These are phyloP conservation scores for Fusarium domesticum DNA, from an alignment of 2,329 filamentous ascomycete species.

Conservation along the genomic window DNA sequence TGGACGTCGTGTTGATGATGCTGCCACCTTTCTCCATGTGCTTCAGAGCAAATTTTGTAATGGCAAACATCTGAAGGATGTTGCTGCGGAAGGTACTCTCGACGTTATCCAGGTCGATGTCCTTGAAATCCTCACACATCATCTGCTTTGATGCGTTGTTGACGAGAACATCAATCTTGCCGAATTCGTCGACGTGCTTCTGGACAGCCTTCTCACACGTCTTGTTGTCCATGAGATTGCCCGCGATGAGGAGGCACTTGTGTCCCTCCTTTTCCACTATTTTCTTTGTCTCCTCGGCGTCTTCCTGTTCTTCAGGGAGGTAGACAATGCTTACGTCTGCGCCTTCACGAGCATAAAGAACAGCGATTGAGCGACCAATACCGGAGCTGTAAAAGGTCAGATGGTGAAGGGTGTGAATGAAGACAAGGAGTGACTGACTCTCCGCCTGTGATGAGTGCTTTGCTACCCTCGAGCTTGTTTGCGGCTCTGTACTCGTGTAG, in stretches of 20 bases:
- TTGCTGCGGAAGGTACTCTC: constrained; percentile 57
- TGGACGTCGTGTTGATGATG: constrained; percentile 56
- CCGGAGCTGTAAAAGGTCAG: constrained; percentile 39
- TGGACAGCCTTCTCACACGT: constrained; percentile 51
- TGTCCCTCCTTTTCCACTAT: constrained; percentile 50
- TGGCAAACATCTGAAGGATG: constrained; percentile 56
- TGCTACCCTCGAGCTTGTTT: constrained; percentile 48
- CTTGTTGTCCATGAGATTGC: constrained; percentile 48
- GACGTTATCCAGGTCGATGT: constrained; percentile 53
- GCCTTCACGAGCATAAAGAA: constrained; percentile 57
- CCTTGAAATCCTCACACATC: constrained; percentile 49
- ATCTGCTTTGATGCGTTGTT: constrained; percentile 60
- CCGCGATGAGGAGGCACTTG: constrained; percentile 46
- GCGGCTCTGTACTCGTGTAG: constrained; percentile 42
- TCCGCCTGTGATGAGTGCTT: constrained; percentile 54
- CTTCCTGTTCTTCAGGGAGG: constrained; percentile 53
- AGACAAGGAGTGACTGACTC: constrained; percentile 40
- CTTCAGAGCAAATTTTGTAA: constrained; percentile 54
- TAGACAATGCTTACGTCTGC: constrained; percentile 56
- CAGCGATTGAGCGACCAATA: constrained; percentile 53
- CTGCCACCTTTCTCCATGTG: constrained; percentile 52
- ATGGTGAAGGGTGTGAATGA: neutral
- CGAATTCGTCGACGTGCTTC: constrained; percentile 49
- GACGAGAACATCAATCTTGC: constrained; percentile 49
- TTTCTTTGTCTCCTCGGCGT: constrained; percentile 52